Percentiles rank a stretch among this genome's conserved stretches.
These are phyloP conservation scores for Auricularia heimuer DNA, from an alignment of 768 basidiomycete genomes.

Conservation along the genomic window DNA sequence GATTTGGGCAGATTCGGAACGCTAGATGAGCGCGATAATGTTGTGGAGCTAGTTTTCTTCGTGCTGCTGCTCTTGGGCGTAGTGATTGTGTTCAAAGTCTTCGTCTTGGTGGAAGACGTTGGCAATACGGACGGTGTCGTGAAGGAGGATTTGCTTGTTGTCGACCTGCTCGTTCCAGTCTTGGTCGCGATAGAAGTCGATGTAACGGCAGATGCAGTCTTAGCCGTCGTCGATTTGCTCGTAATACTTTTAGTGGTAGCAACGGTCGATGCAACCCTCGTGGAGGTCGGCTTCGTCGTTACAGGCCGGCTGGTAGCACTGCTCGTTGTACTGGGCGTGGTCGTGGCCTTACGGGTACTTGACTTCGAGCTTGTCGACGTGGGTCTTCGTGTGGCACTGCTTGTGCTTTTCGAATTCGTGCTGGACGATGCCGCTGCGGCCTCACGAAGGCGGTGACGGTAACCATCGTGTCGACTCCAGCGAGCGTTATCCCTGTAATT, in stretches of 20 bases:
- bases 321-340: background rate
- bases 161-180: too few species aligned
- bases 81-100: too few species aligned
- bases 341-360: background rate
- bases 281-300: constrained; percentile 2
- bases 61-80: too few species aligned
- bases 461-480: background rate
- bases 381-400: background rate
- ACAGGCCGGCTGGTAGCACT: background rate
- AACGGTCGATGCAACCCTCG: background rate
- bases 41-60: too few species aligned
- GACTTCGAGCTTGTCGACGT: background rate
- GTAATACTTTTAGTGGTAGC: background rate
- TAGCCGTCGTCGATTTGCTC: background rate
- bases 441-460: background rate
- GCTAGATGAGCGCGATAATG: too few species aligned
- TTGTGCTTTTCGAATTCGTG: background rate
- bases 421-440: background rate
- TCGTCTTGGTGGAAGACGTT: too few species aligned
- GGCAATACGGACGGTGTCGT: too few species aligned
- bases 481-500: background rate
- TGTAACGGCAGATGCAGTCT: too few species aligned
- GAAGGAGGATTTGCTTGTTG: too few species aligned
- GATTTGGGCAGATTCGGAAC: too few species aligned
- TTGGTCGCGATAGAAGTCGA: too few species aligned